Evolutionary conservation across 768 basidiomycete species (phyloP).

Genomic region (Punctularia strigosozonata): DNA sequence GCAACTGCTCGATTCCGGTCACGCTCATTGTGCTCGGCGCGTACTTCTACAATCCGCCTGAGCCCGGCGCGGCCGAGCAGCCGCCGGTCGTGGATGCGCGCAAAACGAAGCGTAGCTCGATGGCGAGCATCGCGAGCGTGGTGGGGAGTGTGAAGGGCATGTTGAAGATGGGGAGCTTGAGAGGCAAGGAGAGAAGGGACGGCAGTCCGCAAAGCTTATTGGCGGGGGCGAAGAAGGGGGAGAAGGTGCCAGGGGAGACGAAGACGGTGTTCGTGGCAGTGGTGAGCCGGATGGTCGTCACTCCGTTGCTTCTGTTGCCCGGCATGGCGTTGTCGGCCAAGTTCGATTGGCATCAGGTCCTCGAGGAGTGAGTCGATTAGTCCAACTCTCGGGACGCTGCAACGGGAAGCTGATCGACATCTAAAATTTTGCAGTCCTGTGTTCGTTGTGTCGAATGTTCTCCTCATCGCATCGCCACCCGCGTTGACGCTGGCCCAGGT

Average conservation of each 20-base stretch:
- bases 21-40: constrained; percentile 89
- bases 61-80: constrained; percentile 3
- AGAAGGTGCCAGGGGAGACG: constrained; percentile 50
- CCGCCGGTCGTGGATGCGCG: constrained; percentile 7
- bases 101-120: constrained; percentile 10
- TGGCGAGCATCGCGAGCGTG: constrained; percentile 21
- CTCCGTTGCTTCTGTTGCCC: constrained; percentile 70
- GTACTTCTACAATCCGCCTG: constrained; percentile 59
- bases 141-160: constrained; percentile 31
- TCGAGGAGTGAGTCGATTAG: constrained; percentile 56
- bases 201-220: too few species aligned
- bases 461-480: constrained; percentile 76
- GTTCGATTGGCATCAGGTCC: constrained; percentile 48
- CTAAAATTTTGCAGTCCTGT: constrained; percentile 45
- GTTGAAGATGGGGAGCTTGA: constrained; percentile 14
- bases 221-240: constrained; percentile 7
- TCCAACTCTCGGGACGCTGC: constrained; percentile 3
- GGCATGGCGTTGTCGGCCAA: constrained; percentile 52
- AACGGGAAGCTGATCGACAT: constrained; percentile 1
- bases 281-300: constrained; percentile 77
- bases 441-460: constrained; percentile 74
- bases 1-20: constrained; percentile 75
- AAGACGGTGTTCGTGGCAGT: constrained; percentile 78
- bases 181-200: too few species aligned
- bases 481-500: constrained; percentile 61